phyloP scores from a whole-genome alignment of 768 basidiomycete species.

The Hericium alpestre region DNA sequence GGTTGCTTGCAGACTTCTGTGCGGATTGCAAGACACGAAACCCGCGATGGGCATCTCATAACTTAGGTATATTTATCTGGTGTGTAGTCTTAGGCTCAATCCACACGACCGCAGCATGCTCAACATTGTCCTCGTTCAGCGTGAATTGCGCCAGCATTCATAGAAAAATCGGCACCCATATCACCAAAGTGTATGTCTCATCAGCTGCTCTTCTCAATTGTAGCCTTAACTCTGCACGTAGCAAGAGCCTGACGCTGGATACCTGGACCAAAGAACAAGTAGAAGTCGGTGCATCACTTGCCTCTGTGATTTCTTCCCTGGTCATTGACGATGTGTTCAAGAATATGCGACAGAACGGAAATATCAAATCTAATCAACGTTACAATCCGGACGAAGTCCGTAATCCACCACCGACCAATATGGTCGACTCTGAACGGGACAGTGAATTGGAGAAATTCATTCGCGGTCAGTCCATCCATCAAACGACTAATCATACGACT shows the following conservation, averaged over 20 bases:
- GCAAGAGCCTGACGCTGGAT: constrained; percentile 86
- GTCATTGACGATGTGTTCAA: constrained; percentile 21
- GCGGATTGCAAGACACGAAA: constrained; percentile 85
- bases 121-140: constrained; percentile 29
- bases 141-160: constrained; percentile 85
- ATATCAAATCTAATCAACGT: constrained; percentile 64
- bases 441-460: constrained; percentile 89
- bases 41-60: constrained; percentile 86
- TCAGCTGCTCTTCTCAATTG: neutral
- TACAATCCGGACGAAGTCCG: constrained; percentile 79
- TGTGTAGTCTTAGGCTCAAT: constrained; percentile 20
- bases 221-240: constrained; percentile 19
- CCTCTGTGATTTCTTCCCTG: constrained; percentile 7
- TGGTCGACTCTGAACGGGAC: constrained; percentile 72
- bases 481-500: neutral
- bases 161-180: constrained; percentile 88
- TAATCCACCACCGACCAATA: constrained; percentile 73
- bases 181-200: constrained; percentile 76
- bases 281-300: constrained; percentile 42
- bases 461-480: constrained; percentile 46
- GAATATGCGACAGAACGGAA: constrained; percentile 76
- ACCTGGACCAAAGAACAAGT: constrained; percentile 83
- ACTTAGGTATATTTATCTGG: constrained; percentile 85
- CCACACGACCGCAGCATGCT: constrained; percentile 1
- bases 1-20: constrained; percentile 52